Evolutionary conservation across 345 rosid species (phyloP).

Genomic region (Brassica incana): DNA sequence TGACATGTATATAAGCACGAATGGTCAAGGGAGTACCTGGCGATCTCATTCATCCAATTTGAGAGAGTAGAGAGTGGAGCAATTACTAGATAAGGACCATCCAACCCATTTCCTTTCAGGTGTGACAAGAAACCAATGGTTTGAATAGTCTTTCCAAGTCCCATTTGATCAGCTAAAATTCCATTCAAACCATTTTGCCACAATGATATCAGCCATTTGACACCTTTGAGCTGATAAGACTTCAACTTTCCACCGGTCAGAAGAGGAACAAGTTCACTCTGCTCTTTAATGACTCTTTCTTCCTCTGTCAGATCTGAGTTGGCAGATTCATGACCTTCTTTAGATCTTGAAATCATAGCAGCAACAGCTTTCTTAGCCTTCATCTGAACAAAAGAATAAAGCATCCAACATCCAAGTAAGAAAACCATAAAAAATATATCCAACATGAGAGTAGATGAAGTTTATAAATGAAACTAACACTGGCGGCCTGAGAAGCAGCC

Average conservation of each 20-base stretch:
- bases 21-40: slow-evolving; percentile 51
- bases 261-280: slow-evolving; percentile 77
- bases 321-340: slow-evolving; percentile 47
- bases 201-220: slow-evolving; percentile 91
- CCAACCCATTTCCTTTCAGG: slow-evolving; percentile 75
- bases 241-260: slow-evolving; percentile 89
- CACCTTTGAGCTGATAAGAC: slow-evolving; percentile 92
- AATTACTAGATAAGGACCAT: slow-evolving; percentile 89
- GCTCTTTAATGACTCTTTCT: slow-evolving; percentile 73
- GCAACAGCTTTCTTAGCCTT: slow-evolving; percentile 94
- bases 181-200: slow-evolving; percentile 98
- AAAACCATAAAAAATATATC: background rate
- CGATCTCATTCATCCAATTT: slow-evolving; percentile 85
- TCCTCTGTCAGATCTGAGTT: slow-evolving; percentile 66
- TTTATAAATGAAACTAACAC: slow-evolving; percentile 42
- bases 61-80: slow-evolving; percentile 97
- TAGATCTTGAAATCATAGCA: slow-evolving; percentile 84
- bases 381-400: slow-evolving; percentile 40
- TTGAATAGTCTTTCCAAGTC: slow-evolving; percentile 97
- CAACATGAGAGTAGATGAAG: slow-evolving; percentile 11
- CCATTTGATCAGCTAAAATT: slow-evolving; percentile 99
- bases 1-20: background rate
- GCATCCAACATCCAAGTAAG: background rate
- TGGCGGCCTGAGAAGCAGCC: slow-evolving; percentile 59
- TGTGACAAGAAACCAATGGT: slow-evolving; percentile 91